These are phyloP conservation scores for Mucor irregularis DNA, from an alignment of 371 early-diverging fungal species.

Conservation along the genomic window DNA sequence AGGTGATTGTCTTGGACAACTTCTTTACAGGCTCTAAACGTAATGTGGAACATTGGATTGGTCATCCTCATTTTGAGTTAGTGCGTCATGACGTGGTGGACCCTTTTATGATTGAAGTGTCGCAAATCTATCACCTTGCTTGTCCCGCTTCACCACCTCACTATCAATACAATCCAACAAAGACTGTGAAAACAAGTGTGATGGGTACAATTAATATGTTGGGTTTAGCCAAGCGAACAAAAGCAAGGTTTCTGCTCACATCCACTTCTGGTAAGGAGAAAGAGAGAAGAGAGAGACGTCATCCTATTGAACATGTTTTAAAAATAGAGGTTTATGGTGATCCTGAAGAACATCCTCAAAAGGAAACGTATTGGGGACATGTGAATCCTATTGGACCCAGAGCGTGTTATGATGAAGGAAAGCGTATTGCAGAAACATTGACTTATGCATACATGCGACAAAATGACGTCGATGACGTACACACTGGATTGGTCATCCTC, in stretches of 20 bases:
- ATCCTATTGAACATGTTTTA: no score
- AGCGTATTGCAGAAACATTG: slow-evolving; percentile 87
- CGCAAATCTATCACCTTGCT: slow-evolving; percentile 85
- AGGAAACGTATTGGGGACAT: slow-evolving; percentile 85
- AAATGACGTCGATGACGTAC: slow-evolving; percentile 76
- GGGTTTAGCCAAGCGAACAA: slow-evolving; percentile 82
- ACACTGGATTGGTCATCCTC: slow-evolving; percentile 90
- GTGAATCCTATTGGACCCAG: slow-evolving; percentile 85
- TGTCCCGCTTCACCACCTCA: slow-evolving; percentile 92
- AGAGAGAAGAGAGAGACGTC: no score
- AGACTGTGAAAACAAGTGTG: slow-evolving; percentile 85
- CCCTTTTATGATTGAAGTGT: slow-evolving; percentile 83
- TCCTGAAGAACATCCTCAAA: slow-evolving; percentile 87
- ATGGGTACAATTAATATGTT: slow-evolving; percentile 92
- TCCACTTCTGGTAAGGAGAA: slow-evolving; percentile 79
- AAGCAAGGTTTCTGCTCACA: slow-evolving; percentile 79
- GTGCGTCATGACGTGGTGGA: slow-evolving; percentile 85
- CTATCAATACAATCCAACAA: slow-evolving; percentile 88
- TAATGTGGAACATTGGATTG: slow-evolving; percentile 83
- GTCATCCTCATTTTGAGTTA: slow-evolving; percentile 87
- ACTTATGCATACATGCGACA: slow-evolving; percentile 82
- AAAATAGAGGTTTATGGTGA: slow-evolving; percentile 86
- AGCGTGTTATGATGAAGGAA: slow-evolving; percentile 93
- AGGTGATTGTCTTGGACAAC: slow-evolving; percentile 86
- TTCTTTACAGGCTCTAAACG: slow-evolving; percentile 79